Evolutionary conservation across 176 grass and related monocot species (phyloP).

Genomic region (Oryza nivara): DNA sequence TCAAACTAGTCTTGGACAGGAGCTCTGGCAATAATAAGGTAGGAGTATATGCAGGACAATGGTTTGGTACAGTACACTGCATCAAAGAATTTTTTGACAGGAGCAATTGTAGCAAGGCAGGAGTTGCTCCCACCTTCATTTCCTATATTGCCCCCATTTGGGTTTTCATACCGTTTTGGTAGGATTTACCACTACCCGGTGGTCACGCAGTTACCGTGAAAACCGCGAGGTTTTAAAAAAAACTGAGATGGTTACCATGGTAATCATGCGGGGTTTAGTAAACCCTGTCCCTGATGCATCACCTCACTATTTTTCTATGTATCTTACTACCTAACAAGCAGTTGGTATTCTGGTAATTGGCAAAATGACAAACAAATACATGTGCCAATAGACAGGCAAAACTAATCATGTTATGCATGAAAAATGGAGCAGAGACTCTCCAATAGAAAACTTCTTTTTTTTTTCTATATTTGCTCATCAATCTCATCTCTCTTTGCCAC

Average conservation of each 20-base stretch:
- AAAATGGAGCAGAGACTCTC: not conserved
- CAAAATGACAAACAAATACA: not conserved
- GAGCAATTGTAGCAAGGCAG: no score
- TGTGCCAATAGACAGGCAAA: not conserved
- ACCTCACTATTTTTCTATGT: no score
- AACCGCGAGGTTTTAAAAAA: no score
- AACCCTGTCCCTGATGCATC: no score
- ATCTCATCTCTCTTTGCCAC: constrained; percentile 55
- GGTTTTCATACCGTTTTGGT: no score
- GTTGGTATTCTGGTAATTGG: not conserved
- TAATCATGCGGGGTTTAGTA: no score
- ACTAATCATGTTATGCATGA: not conserved
- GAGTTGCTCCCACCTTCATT: no score
- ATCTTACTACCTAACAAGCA: no score
- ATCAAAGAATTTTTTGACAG: not conserved
- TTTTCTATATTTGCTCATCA: constrained; percentile 53
- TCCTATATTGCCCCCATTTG: no score
- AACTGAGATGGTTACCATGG: no score
- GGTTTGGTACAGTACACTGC: not conserved
- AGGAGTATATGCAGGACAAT: not conserved
- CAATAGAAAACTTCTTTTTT: not conserved
- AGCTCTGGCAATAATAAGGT: not conserved
- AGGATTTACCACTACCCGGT: no score
- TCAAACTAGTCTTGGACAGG: not conserved
- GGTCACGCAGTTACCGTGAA: no score